Conservation (phyloP, 2,329 filamentous ascomycete species). For the Colletotrichum siamense region DNA sequence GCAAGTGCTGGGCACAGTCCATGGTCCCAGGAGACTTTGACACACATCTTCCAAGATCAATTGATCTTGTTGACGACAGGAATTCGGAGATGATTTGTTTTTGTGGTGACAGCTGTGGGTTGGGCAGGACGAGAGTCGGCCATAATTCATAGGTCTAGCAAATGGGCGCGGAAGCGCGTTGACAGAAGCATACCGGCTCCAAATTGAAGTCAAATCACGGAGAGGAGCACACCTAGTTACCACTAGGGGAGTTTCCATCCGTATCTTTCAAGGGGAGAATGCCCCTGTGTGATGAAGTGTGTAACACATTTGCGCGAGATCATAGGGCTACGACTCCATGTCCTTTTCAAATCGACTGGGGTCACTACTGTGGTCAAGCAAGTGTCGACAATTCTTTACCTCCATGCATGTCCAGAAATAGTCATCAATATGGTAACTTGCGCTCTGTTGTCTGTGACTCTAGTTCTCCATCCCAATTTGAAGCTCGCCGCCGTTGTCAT, state of each 20-base stretch:
- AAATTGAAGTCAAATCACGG: not conserved
- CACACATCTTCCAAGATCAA: too few relatives aligned
- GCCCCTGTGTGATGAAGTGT: not conserved
- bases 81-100: not conserved
- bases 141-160: too few relatives aligned
- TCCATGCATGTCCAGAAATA: fast-evolving
- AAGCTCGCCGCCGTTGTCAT: not conserved
- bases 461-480: not conserved
- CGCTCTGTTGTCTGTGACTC: not conserved
- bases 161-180: not conserved
- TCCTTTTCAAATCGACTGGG: not conserved
- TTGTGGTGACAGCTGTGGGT: not conserved
- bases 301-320: not conserved
- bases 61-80: too few relatives aligned
- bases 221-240: not conserved
- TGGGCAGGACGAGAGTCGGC: not conserved
- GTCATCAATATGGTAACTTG: fast-evolving
- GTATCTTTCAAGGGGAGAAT: too few relatives aligned
- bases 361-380: not conserved
- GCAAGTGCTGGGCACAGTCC: not conserved
- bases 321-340: not conserved
- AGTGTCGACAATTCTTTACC: fast-evolving
- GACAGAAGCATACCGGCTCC: not conserved
- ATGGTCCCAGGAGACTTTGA: too few relatives aligned
- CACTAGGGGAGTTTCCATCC: too few relatives aligned